phyloP scores from a whole-genome alignment of 2,329 filamentous ascomycete species.

The Onygenales sp. region DNA sequence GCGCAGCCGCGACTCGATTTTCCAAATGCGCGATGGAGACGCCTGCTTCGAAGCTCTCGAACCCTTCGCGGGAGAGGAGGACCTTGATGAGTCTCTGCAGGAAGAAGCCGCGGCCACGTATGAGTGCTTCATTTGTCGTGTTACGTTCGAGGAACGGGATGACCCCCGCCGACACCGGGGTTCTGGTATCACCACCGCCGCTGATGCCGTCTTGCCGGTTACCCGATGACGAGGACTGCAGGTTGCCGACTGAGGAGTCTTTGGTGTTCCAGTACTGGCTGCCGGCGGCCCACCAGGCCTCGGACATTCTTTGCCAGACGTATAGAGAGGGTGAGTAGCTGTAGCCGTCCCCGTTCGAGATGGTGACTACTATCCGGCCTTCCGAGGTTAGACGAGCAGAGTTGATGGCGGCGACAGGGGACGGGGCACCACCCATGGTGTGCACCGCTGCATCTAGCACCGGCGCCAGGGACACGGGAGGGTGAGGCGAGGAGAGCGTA shows the following conservation, averaged over 20 bases:
- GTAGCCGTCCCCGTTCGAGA: conserved; percentile 92
- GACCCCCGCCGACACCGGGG: conserved; percentile 73
- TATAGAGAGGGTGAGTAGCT: conserved; percentile 79
- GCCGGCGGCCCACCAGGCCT: conserved; percentile 95
- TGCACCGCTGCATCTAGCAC: conserved; percentile 79
- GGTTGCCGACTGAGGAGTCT: conserved; percentile 74
- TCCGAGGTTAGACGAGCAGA: conserved; percentile 84
- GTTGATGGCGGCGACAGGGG: conserved; percentile 72
- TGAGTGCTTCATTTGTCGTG: conserved; percentile 83
- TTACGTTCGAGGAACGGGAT: conserved; percentile 89
- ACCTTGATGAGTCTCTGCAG: conserved; percentile 86
- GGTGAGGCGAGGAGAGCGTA: conserved; percentile 72
- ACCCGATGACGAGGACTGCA: conserved; percentile 52
- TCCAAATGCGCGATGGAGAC: conserved; percentile 93
- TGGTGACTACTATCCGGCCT: conserved; percentile 76
- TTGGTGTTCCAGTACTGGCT: conserved; percentile 99
- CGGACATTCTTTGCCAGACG: conserved; percentile 89
- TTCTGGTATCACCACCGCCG: conserved; percentile 42
- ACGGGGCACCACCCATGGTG: conserved; percentile 68
- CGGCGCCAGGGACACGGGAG: conserved; percentile 79
- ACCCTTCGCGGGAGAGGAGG: conserved; percentile 78
- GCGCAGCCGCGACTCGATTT: conserved; percentile 81
- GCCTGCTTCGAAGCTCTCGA: conserved; percentile 80
- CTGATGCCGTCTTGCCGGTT: conserved; percentile 45
- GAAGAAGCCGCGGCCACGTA: conserved; percentile 85